phyloP scores from a whole-genome alignment of 345 rosid genomes.

The Aquilaria sinensis region DNA sequence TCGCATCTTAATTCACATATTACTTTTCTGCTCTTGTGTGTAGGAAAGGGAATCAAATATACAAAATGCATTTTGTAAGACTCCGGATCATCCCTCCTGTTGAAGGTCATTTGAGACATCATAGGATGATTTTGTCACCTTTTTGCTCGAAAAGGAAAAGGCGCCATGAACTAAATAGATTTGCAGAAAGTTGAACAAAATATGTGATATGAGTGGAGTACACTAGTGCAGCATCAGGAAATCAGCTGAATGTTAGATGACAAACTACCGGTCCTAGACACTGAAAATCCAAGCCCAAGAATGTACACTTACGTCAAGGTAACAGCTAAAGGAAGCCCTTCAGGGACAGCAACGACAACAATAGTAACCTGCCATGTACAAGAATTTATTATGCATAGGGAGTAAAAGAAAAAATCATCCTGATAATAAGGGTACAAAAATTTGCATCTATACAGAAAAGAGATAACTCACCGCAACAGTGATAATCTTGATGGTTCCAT shows the following conservation, averaged over 20 bases:
- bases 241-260: too few species aligned
- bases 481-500: slow-evolving; percentile 69
- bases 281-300: slow-evolving; percentile 8
- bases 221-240: not conserved
- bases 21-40: too few species aligned
- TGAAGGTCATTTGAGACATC: too few species aligned
- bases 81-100: too few species aligned
- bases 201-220: not conserved
- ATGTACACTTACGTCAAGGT: slow-evolving; percentile 74
- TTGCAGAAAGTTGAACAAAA: too few species aligned
- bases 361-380: slow-evolving; percentile 68
- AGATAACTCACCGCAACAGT: slow-evolving; percentile 75
- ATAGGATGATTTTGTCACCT: too few species aligned
- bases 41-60: too few species aligned
- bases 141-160: not conserved
- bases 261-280: not conserved
- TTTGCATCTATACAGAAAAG: slow-evolving; percentile 1
- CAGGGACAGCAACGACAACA: slow-evolving; percentile 98
- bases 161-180: not conserved
- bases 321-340: slow-evolving; percentile 98
- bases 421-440: not conserved
- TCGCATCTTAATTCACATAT: too few species aligned
- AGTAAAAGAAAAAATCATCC: not conserved
- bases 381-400: slow-evolving; percentile 11
- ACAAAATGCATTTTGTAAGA: too few species aligned